Evolutionary conservation across 768 basidiomycete species (phyloP).

Genomic region (Daedaleopsis nitida): DNA sequence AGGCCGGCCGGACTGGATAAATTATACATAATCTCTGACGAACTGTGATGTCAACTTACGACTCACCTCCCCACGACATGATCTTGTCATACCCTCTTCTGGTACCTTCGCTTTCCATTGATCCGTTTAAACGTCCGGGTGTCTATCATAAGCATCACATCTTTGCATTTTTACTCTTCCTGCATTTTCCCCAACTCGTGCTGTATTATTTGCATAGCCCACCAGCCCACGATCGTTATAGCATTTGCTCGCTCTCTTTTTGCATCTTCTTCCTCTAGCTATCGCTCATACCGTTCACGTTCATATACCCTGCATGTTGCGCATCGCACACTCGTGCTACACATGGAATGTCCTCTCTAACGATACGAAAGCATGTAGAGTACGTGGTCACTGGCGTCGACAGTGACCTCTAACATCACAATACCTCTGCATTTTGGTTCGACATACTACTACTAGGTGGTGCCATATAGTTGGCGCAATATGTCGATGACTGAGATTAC

Average conservation of each 20-base stretch:
- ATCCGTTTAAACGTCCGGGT: too few relatives aligned
- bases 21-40: slow-evolving; percentile 13
- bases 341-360: background rate
- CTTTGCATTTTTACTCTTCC: background rate
- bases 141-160: background rate
- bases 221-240: background rate
- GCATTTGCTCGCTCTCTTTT: background rate
- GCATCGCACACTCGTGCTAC: background rate
- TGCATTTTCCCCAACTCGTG: background rate
- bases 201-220: background rate
- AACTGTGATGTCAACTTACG: slow-evolving; percentile 1
- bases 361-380: slow-evolving; percentile 1
- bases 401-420: background rate
- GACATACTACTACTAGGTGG: too few relatives aligned
- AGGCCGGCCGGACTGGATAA: background rate
- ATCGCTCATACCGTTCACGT: background rate
- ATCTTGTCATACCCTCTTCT: background rate
- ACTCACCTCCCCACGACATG: background rate
- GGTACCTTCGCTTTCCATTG: background rate
- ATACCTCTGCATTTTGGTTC: slow-evolving; percentile 1
- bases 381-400: background rate
- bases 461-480: too few relatives aligned
- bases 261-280: background rate
- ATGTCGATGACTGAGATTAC: too few relatives aligned
- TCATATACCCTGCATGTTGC: background rate